Conservation (phyloP, 306 rosid genomes). For the Chamaecrista fasciculata region DNA sequence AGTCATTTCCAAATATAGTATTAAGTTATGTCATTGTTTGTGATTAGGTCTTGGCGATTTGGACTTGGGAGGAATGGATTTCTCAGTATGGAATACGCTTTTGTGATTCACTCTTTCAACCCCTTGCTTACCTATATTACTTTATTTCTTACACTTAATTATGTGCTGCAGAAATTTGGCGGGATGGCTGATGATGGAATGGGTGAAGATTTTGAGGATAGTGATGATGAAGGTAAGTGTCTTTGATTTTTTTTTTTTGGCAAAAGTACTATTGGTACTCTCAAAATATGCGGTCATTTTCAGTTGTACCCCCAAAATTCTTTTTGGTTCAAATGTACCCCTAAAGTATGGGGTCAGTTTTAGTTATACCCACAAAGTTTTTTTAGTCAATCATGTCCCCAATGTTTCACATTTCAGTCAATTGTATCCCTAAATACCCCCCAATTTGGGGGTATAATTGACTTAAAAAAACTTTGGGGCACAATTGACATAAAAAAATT, state of each 20-base stretch:
- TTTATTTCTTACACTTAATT: neutral
- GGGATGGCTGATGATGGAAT: constrained; percentile 60
- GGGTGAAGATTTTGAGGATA: constrained; percentile 64
- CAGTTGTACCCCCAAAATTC: too few relatives aligned
- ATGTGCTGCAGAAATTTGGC: constrained; percentile 69
- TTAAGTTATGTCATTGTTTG: neutral
- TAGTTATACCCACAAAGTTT: too few relatives aligned
- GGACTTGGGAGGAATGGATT: constrained; percentile 95
- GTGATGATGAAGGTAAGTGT: constrained; percentile 69
- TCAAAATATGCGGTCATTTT: too few relatives aligned
- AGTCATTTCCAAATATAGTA: constrained; percentile 2
- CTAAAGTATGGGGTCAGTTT: too few relatives aligned
- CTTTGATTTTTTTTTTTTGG: constrained; percentile 9
- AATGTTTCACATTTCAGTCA: too few relatives aligned
- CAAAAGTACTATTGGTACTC: too few relatives aligned
- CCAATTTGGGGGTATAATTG: too few relatives aligned
- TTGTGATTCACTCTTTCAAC: constrained; percentile 4
- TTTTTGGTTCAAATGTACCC: too few relatives aligned
- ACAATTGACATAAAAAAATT: too few relatives aligned
- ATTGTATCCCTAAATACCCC: too few relatives aligned
- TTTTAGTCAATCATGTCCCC: too few relatives aligned
- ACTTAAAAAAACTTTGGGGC: too few relatives aligned
- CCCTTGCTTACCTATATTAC: neutral
- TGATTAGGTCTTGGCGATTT: constrained; percentile 47
- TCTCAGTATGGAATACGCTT: constrained; percentile 64